These are phyloP conservation scores for Euryodendron excelsum DNA, from an alignment of 148 eudicot species.

Conservation along the genomic window DNA sequence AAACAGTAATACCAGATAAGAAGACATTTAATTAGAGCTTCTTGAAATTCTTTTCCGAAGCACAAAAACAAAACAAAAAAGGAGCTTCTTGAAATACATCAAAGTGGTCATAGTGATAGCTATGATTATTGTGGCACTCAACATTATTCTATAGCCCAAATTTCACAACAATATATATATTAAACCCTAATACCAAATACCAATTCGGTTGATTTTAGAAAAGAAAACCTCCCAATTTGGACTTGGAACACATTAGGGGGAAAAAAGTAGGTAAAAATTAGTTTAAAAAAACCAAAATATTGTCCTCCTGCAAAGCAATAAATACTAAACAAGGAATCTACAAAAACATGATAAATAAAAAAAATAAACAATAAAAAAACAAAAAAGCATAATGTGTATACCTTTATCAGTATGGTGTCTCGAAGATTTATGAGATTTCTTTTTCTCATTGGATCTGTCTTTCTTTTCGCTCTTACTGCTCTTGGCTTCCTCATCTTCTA, in stretches of 20 bases:
- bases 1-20: no score
- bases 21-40: background rate
- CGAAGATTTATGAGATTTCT: slow-evolving; percentile 30
- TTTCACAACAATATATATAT: background rate
- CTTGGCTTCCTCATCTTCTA: slow-evolving; percentile 20
- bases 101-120: background rate
- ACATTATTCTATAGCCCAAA: background rate
- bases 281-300: background rate
- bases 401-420: slow-evolving; percentile 36
- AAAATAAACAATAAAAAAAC: background rate
- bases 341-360: background rate
- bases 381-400: background rate
- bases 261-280: background rate
- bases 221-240: background rate
- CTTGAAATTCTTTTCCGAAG: no score
- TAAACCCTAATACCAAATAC: background rate
- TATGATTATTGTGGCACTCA: background rate
- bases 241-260: background rate
- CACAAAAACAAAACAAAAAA: no score
- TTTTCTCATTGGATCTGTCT: slow-evolving; percentile 26
- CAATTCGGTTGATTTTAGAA: background rate
- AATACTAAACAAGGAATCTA: background rate
- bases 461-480: slow-evolving; percentile 16
- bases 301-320: no score
- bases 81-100: no score